A percentile compares a stretch with the other conserved stretches of the same genome.
These are phyloP conservation scores for Pinus tabuliformis DNA, from an alignment of 75 land plant genomes.

Conservation along the genomic window DNA sequence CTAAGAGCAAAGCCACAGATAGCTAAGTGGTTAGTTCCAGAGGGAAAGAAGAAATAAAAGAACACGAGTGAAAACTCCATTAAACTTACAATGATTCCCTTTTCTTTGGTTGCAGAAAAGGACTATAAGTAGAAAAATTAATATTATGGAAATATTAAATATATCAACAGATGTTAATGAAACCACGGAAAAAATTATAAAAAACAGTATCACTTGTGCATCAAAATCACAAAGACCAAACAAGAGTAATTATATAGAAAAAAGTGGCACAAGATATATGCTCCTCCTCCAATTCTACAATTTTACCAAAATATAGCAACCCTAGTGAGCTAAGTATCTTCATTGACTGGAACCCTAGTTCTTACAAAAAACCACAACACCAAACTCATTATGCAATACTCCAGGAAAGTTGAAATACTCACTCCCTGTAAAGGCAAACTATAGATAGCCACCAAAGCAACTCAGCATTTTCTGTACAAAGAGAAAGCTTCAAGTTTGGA, in stretches of 20 bases:
- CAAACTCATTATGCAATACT: not conserved
- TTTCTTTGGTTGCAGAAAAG: not conserved
- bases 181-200: not conserved
- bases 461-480: not conserved
- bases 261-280: not conserved
- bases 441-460: not conserved
- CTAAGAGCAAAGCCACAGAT: no score
- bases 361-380: not conserved
- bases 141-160: slow-evolving; percentile 1
- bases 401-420: no score
- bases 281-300: not conserved
- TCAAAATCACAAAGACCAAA: not conserved
- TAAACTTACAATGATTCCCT: not conserved
- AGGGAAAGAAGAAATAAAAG: not conserved
- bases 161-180: not conserved
- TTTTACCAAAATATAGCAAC: not conserved
- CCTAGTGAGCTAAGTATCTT: not conserved
- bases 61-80: not conserved
- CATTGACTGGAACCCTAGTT: not conserved
- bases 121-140: not conserved
- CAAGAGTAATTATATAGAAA: not conserved
- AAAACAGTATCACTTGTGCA: not conserved
- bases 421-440: no score
- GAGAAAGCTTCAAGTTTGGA: not conserved
- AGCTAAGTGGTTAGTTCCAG: no score